Evolutionary conservation across 345 rosid species (phyloP).

Genomic region (Populus alba): DNA sequence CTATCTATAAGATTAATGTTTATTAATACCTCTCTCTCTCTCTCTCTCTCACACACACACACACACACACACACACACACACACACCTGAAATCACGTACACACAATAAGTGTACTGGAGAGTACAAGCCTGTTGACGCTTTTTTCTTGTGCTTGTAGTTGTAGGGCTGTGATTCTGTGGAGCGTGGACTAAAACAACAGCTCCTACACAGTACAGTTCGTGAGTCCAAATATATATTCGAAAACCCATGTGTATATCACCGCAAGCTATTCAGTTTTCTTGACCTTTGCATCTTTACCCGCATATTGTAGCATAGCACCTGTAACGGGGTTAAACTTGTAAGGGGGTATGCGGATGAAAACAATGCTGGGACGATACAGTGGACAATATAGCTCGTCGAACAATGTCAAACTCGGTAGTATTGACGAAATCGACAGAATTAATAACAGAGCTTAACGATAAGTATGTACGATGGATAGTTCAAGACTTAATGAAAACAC

Average conservation of each 20-base stretch:
- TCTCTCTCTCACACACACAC: not conserved
- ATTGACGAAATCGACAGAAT: too few species aligned
- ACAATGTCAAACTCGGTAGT: too few species aligned
- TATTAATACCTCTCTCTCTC: slow-evolving; percentile 11
- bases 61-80: not conserved
- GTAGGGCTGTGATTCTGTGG: slow-evolving; percentile 36
- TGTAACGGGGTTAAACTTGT: too few species aligned
- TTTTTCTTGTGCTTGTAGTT: slow-evolving; percentile 24
- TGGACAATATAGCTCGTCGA: too few species aligned
- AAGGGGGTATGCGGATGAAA: too few species aligned
- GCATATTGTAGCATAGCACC: not conserved
- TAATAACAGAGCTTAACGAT: too few species aligned
- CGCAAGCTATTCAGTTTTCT: slow-evolving; percentile 19
- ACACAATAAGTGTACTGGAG: slow-evolving; percentile 22
- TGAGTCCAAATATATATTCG: slow-evolving; percentile 2
- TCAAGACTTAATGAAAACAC: too few species aligned
- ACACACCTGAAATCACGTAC: slow-evolving; percentile 32
- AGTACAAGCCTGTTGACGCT: slow-evolving; percentile 24
- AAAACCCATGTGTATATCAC: slow-evolving; percentile 34
- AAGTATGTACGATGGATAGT: too few species aligned
- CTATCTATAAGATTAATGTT: not conserved
- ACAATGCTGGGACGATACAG: too few species aligned
- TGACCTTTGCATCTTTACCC: slow-evolving; percentile 16
- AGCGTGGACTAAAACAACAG: not conserved
- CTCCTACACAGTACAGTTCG: slow-evolving; percentile 6